Conservation (phyloP, 2,329 filamentous ascomycete species). For the Coniochaeta pulveracea region DNA sequence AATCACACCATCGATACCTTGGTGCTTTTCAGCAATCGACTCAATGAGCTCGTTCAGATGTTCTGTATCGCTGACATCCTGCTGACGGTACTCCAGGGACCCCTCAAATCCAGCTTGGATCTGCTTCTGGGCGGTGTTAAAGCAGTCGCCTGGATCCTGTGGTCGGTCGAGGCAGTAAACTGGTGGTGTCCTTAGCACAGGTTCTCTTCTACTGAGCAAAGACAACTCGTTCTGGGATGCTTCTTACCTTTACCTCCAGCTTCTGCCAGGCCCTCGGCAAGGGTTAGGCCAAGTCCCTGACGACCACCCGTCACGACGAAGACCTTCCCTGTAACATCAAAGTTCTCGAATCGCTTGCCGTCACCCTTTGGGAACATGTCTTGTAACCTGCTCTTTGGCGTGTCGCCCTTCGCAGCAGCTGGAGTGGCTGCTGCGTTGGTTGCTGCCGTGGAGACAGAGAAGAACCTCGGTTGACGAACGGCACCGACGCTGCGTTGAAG, state of each 20-base stretch:
- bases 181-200: no score
- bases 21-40: conserved; percentile 47
- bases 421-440: not conserved
- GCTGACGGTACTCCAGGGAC: conserved; percentile 52
- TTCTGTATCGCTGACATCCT: conserved; percentile 54
- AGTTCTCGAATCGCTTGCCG: conserved; percentile 46
- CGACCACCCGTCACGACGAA: conserved; percentile 63
- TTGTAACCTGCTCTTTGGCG: conserved; percentile 13
- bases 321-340: conserved; percentile 55
- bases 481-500: not conserved
- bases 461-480: not conserved
- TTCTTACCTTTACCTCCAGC: conserved; percentile 64
- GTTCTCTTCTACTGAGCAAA: no score
- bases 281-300: conserved; percentile 60
- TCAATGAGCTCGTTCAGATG: conserved; percentile 46
- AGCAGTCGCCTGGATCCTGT: conserved; percentile 36
- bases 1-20: conserved; percentile 56
- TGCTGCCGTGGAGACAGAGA: not conserved
- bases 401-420: conserved; percentile 2
- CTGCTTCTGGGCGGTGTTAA: conserved; percentile 45
- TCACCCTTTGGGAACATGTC: conserved; percentile 16
- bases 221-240: no score
- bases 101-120: conserved; percentile 55
- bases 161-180: conserved; percentile 47
- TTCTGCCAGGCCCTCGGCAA: conserved; percentile 63